phyloP scores from a whole-genome alignment of 805 yeast species.

The Candida maesae region DNA sequence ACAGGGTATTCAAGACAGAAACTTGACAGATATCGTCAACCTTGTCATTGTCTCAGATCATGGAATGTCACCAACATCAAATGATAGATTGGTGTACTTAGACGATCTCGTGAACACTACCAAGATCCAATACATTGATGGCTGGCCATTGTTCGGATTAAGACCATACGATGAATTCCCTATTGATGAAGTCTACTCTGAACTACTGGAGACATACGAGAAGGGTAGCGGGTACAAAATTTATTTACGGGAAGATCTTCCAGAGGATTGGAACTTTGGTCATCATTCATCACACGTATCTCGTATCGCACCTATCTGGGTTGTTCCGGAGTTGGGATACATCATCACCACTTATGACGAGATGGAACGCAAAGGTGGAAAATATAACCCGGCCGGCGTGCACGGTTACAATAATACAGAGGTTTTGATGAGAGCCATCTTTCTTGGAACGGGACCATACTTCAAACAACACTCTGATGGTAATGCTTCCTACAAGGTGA shows the following conservation, averaged over 20 bases:
- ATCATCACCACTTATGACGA: constrained; percentile 59
- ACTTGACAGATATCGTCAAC: constrained; percentile 64
- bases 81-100: constrained; percentile 60
- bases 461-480: constrained; percentile 35
- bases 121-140: constrained; percentile 61
- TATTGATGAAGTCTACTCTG: constrained; percentile 43
- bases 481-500: constrained; percentile 28
- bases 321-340: constrained; percentile 81
- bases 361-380: constrained; percentile 35
- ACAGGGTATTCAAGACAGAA: constrained; percentile 46
- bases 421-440: constrained; percentile 77
- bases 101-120: constrained; percentile 62
- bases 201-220: constrained; percentile 34
- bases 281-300: constrained; percentile 38
- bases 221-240: constrained; percentile 38
- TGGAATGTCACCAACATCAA: constrained; percentile 88
- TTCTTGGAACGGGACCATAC: constrained; percentile 78
- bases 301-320: constrained; percentile 82
- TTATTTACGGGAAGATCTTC: constrained; percentile 53
- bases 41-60: constrained; percentile 82
- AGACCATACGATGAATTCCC: constrained; percentile 46
- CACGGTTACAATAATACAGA: constrained; percentile 84
- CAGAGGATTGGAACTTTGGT: constrained; percentile 31
- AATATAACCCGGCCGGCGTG: constrained; percentile 46
- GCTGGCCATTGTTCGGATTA: constrained; percentile 84